Evolutionary conservation across 1,284 basidiomycete genomes (phyloP), one percentile per base, ranked within the genome.

Genomic region (Trametes pubescens): DNA sequence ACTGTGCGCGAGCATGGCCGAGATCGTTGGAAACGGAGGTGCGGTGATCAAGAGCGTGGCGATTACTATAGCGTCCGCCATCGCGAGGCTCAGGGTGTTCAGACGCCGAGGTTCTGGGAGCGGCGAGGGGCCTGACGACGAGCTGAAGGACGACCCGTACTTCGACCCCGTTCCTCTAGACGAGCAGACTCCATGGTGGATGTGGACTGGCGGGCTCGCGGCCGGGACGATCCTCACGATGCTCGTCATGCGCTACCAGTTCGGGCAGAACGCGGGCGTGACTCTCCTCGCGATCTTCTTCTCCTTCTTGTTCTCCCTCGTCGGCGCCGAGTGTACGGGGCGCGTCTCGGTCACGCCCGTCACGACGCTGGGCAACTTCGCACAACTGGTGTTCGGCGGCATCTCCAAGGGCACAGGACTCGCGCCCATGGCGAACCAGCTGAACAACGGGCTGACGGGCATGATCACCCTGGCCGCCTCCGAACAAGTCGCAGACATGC

Each of bases 251-350:
- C 77, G 81, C 38, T 86, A 84, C 76, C 74, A 81, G 63, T 81
- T 86, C 78, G 70, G 67, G 35, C 70, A 72, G 62, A 86, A 86
- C 66, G 84, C 87, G 44, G 84, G 84, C 5, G 80, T 87, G 29
- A 77, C 84, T 1, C 80, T 90, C 61, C 81, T 90, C 51, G 85
- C 86, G 40, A 87, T 89, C 78, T 61, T 90, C 55, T 88, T 90
- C 77, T 88, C 87, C 24, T 89, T 89, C 78, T 84, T 72, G 29
- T 72, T 72, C 63, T 70, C 70, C 14, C 66, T 72, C 47, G 66
- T 90, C 65, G 88, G 84, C 57, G 86, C 88, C 16, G 86, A 89
- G 73, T 86, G 84, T 56, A 78, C 83, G 43, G 87, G 87, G n/a
- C 76, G 80, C 61, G 85, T 86, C 10, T 84, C 86, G 62, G 81